Conservation (phyloP, 2,329 filamentous ascomycete species). For the Cordyceps cicadae region DNA sequence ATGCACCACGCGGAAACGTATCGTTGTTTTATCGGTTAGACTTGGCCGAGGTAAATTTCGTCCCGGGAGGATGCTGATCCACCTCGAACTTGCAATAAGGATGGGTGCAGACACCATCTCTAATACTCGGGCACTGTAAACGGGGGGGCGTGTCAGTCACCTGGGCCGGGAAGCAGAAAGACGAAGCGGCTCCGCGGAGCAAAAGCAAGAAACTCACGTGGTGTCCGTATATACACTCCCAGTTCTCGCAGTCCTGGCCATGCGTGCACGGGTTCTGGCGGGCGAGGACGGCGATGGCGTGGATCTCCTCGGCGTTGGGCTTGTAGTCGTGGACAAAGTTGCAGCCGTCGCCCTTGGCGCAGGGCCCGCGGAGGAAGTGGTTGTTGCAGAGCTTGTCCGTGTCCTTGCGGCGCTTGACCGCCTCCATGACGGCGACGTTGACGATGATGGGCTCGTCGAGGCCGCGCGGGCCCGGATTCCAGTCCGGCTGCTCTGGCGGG, state of each 20-base stretch:
- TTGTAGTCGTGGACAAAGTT: constrained; percentile 49
- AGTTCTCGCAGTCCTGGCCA: constrained; percentile 49
- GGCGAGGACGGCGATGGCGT: constrained; percentile 47
- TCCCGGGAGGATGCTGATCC: constrained; percentile 49
- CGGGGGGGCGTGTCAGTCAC: constrained; percentile 8
- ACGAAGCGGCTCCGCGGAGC: neutral
- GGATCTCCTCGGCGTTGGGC: constrained; percentile 44
- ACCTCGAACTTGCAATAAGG: constrained; percentile 47
- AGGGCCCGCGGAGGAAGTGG: constrained; percentile 51
- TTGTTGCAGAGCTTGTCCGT: constrained; percentile 54
- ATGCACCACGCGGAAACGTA: neutral
- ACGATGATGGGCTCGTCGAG: constrained; percentile 44
- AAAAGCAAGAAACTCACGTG: constrained; percentile 36
- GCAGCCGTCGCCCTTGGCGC: constrained; percentile 46
- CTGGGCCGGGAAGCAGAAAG: neutral
- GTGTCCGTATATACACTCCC: constrained; percentile 56
- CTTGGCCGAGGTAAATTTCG: constrained; percentile 27
- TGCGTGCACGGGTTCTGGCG: constrained; percentile 49
- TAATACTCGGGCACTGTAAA: constrained; percentile 44
- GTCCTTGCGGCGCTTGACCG: constrained; percentile 47
- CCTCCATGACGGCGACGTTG: constrained; percentile 39
- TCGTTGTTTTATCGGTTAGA: neutral
- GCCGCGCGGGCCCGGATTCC: constrained; percentile 47
- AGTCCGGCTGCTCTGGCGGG: constrained; percentile 28
- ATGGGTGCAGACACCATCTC: constrained; percentile 42